These are phyloP conservation scores for Tolypocladium ovalisporum DNA, from an alignment of 2,329 filamentous ascomycete genomes.

Conservation along the genomic window DNA sequence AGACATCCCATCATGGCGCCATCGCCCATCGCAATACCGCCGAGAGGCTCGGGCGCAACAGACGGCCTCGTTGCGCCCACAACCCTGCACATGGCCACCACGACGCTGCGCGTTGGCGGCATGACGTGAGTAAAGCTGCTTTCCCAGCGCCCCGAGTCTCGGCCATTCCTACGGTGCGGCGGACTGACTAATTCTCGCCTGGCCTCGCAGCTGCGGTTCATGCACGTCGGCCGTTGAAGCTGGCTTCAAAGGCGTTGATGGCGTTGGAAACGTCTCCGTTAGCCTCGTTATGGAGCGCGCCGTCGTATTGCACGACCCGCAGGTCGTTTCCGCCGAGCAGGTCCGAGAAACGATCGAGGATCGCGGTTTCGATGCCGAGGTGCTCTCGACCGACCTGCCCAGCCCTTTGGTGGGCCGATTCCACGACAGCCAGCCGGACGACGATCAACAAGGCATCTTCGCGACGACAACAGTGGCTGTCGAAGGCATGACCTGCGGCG, in stretches of 20 bases:
- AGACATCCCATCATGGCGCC: conserved; percentile 34
- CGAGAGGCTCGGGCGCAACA: conserved; percentile 21
- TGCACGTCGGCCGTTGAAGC: conserved; percentile 94
- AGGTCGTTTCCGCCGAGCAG: conserved; percentile 59
- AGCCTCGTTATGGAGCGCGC: conserved; percentile 92
- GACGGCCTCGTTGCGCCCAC: conserved; percentile 11
- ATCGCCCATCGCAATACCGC: conserved; percentile 34
- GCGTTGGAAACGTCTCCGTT: conserved; percentile 78
- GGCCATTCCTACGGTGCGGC: background rate
- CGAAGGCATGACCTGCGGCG: conserved; percentile 85
- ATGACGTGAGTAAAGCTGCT: conserved; percentile 51
- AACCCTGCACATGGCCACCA: conserved; percentile 68
- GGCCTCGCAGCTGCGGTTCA: conserved; percentile 66
- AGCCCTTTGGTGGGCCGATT: conserved; percentile 34
- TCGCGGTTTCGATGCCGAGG: conserved; percentile 79
- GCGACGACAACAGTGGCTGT: conserved; percentile 68
- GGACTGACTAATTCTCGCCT: conserved; percentile 15
- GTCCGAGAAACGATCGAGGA: conserved; percentile 84
- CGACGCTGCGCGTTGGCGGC: conserved; percentile 80
- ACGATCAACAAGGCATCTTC: conserved; percentile 26
- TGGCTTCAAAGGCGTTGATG: conserved; percentile 72
- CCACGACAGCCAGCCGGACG: conserved; percentile 21
- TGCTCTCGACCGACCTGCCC: conserved; percentile 72
- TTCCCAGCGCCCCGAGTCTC: background rate
- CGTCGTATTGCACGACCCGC: conserved; percentile 82